Conservation (phyloP, 441 rosid species). For the Mallotus japonicus region DNA sequence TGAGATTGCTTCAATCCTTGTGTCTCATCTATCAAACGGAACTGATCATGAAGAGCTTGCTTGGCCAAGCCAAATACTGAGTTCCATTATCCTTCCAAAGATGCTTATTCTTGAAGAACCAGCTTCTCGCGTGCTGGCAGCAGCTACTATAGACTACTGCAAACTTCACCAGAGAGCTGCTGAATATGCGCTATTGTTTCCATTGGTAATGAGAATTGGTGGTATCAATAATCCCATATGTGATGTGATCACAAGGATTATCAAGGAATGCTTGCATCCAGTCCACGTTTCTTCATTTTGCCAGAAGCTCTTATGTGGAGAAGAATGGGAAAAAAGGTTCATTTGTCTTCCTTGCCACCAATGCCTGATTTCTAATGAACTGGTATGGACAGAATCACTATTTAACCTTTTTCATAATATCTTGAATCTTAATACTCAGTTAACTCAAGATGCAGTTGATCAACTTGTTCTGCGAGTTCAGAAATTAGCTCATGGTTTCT, state of each 20-base stretch:
- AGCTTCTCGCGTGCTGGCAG: conserved; percentile 56
- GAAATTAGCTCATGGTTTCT: conserved; percentile 43
- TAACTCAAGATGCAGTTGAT: conserved; percentile 62
- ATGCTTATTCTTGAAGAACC: conserved; percentile 52
- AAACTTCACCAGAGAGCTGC: conserved; percentile 63
- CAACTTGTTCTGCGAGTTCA: conserved; percentile 40
- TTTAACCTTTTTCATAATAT: conserved; percentile 59
- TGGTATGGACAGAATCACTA: conserved; percentile 75
- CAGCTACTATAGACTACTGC: conserved; percentile 57
- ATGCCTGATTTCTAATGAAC: conserved; percentile 44
- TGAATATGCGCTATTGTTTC: conserved; percentile 56
- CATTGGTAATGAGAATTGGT: conserved; percentile 48
- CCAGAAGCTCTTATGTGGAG: conserved; percentile 64
- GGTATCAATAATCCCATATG: conserved; percentile 61
- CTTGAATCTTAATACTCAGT: conserved; percentile 48
- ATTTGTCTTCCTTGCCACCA: conserved; percentile 55
- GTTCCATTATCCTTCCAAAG: conserved; percentile 66
- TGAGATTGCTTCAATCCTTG: conserved; percentile 55
- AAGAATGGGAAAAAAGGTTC: conserved; percentile 40
- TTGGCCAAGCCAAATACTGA: conserved; percentile 70
- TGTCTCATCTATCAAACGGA: conserved; percentile 46
- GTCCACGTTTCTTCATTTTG: conserved; percentile 70
- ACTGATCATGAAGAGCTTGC: conserved; percentile 40
- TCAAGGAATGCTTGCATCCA: conserved; percentile 70
- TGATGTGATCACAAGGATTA: conserved; percentile 53